Evolutionary conservation across 2,329 filamentous ascomycete species (phyloP).

Genomic region (Geosmithia flava): DNA sequence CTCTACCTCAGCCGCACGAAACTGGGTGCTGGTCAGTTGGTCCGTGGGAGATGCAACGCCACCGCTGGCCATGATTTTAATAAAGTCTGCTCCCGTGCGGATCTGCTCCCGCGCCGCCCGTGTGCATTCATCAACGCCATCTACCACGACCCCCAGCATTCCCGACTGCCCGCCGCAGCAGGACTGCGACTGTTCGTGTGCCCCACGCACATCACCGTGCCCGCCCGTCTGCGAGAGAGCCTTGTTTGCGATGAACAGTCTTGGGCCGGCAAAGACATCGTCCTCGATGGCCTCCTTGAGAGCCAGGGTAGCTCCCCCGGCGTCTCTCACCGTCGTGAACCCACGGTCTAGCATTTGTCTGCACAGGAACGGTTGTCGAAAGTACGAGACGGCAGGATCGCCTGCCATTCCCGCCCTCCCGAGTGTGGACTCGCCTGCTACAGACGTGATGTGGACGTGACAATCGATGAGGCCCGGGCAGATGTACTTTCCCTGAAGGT

Average conservation of each 20-base stretch:
- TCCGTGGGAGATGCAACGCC: slow-evolving; percentile 46
- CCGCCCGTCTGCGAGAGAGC: slow-evolving; percentile 44
- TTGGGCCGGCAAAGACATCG: slow-evolving; percentile 39
- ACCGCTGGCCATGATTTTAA: slow-evolving; percentile 49
- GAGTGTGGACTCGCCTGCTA: slow-evolving; percentile 11
- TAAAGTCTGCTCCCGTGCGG: slow-evolving; percentile 42
- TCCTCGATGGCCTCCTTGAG: slow-evolving; percentile 46
- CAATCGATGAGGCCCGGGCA: slow-evolving; percentile 20
- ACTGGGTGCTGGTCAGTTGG: slow-evolving; percentile 38
- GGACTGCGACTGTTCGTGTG: slow-evolving; percentile 14
- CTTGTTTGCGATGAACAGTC: slow-evolving; percentile 40
- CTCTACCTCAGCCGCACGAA: slow-evolving; percentile 40
- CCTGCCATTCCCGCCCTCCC: slow-evolving; percentile 8
- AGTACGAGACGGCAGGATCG: slow-evolving; percentile 15
- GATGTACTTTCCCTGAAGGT: slow-evolving; percentile 16
- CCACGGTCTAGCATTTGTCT: slow-evolving; percentile 39
- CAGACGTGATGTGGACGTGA: slow-evolving; percentile 18
- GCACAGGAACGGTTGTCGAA: slow-evolving; percentile 34
- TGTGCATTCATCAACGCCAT: slow-evolving; percentile 42
- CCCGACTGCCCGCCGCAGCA: slow-evolving; percentile 17
- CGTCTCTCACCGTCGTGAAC: slow-evolving; percentile 47
- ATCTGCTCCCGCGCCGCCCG: slow-evolving; percentile 39
- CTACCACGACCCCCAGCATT: slow-evolving; percentile 27
- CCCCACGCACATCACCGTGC: slow-evolving; percentile 34
- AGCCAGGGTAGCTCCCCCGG: slow-evolving; percentile 40